These are phyloP conservation scores for Ascomycota sp. DNA, from an alignment of 2,329 filamentous ascomycete genomes.

Conservation along the genomic window DNA sequence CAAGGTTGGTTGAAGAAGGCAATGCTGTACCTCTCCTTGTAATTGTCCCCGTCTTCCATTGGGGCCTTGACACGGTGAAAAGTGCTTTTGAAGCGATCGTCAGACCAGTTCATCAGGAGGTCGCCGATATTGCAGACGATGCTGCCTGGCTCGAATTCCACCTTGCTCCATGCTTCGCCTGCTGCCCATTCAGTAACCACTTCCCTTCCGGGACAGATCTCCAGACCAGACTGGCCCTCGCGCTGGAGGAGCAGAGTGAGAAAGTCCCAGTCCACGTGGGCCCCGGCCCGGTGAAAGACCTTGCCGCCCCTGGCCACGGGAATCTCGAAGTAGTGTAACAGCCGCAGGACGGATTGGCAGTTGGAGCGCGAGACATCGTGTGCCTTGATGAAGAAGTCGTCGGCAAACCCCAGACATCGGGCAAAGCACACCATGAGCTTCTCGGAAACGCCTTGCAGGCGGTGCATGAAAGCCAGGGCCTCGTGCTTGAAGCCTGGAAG, in stretches of 20 bases:
- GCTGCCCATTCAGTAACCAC: slow-evolving; percentile 33
- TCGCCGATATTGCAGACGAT: slow-evolving; percentile 46
- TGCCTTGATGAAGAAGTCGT: slow-evolving; percentile 30
- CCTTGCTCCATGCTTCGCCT: slow-evolving; percentile 38
- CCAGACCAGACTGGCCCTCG: slow-evolving; percentile 34
- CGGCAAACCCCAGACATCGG: slow-evolving; percentile 29
- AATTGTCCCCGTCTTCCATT: slow-evolving; percentile 29
- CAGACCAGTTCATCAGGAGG: slow-evolving; percentile 42
- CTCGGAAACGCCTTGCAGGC: slow-evolving; percentile 28
- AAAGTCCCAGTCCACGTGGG: slow-evolving; percentile 41
- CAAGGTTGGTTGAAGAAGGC: slow-evolving; percentile 45
- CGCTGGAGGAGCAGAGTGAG: slow-evolving; percentile 32
- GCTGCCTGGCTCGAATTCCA: slow-evolving; percentile 28
- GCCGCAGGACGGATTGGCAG: slow-evolving; percentile 29
- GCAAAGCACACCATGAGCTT: slow-evolving; percentile 36
- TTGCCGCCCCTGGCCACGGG: slow-evolving; percentile 13
- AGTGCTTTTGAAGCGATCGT: slow-evolving; percentile 44
- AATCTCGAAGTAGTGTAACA: slow-evolving; percentile 33
- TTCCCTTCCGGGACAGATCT: slow-evolving; percentile 42
- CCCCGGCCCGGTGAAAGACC: slow-evolving; percentile 35
- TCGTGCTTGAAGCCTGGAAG: slow-evolving; percentile 25
- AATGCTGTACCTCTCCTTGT: slow-evolving; percentile 38
- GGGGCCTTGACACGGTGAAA: slow-evolving; percentile 43
- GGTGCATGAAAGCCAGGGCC: slow-evolving; percentile 29
- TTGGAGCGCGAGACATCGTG: slow-evolving; percentile 27